phyloP scores from a whole-genome alignment of 2,329 filamentous ascomycete species.

The Penicillium palitans region DNA sequence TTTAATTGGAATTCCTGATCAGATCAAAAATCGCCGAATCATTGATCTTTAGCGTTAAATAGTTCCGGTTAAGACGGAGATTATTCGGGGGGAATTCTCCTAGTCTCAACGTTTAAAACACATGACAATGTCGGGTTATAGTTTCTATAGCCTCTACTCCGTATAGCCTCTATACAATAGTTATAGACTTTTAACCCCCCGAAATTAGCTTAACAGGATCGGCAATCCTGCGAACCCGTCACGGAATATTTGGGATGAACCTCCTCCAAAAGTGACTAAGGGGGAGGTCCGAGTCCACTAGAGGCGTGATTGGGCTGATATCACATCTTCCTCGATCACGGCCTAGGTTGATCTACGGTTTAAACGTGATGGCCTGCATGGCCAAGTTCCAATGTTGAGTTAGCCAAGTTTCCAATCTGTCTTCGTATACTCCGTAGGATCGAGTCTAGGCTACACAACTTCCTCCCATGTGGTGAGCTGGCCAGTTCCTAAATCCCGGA shows the following conservation, averaged over 20 bases:
- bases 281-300: not conserved
- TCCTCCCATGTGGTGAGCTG: slow-evolving; percentile 11
- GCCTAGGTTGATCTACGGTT: slow-evolving; percentile 2
- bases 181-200: too few relatives aligned
- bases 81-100: slow-evolving; percentile 12
- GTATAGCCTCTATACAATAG: too few relatives aligned
- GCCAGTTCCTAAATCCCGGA: slow-evolving; percentile 6
- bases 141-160: too few relatives aligned
- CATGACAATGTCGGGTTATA: not conserved
- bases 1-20: not conserved
- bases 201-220: not conserved
- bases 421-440: not conserved
- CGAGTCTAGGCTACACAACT: not conserved
- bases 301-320: slow-evolving; percentile 9
- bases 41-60: not conserved
- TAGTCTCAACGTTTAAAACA: slow-evolving; percentile 2
- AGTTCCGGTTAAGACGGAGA: slow-evolving; percentile 8
- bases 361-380: slow-evolving; percentile 11
- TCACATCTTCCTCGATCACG: slow-evolving; percentile 7
- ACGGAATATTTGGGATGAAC: not conserved
- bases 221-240: not conserved
- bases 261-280: not conserved
- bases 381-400: slow-evolving; percentile 1
- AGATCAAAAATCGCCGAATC: slow-evolving; percentile 3
- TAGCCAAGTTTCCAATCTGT: not conserved